These are phyloP conservation scores for Apiotrichum brassicae DNA, from an alignment of 1,284 basidiomycete genomes.

Conservation along the genomic window DNA sequence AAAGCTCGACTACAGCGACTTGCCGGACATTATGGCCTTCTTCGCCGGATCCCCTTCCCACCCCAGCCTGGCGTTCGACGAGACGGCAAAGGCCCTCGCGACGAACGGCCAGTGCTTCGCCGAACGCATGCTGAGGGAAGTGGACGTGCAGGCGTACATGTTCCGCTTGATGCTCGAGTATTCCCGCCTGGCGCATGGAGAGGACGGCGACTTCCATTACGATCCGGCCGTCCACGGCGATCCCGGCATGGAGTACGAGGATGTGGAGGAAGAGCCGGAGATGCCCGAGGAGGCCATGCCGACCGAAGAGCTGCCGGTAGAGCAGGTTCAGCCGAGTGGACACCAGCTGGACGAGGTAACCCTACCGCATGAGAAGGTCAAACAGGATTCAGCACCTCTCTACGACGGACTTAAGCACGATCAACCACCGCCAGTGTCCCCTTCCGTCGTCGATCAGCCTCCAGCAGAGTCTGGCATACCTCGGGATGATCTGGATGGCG, in stretches of 20 bases:
- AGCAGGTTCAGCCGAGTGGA: not conserved
- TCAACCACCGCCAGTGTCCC: no score
- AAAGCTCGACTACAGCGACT: constrained; percentile 44
- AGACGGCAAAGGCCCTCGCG: constrained; percentile 43
- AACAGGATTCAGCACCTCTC: no score
- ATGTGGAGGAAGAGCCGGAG: not conserved
- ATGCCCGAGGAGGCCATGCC: not conserved
- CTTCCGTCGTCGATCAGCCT: no score
- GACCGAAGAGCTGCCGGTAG: no score
- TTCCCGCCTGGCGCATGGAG: constrained; percentile 20
- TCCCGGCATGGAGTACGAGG: not conserved
- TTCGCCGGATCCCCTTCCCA: constrained; percentile 40
- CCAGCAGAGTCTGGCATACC: no score
- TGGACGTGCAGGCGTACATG: constrained; percentile 47
- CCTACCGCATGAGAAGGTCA: no score
- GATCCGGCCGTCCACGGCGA: constrained; percentile 6
- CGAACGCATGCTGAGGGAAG: constrained; percentile 42
- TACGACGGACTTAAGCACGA: no score
- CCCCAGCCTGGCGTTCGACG: constrained; percentile 42
- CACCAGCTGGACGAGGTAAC: no score
- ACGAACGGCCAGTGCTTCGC: constrained; percentile 46
- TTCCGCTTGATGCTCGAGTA: constrained; percentile 45
- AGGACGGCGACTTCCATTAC: constrained; percentile 13
- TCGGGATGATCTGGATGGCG: no score
- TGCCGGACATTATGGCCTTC: constrained; percentile 44